Evolutionary conservation across 768 basidiomycete genomes (phyloP).

Genomic region (Mycena galopus): DNA sequence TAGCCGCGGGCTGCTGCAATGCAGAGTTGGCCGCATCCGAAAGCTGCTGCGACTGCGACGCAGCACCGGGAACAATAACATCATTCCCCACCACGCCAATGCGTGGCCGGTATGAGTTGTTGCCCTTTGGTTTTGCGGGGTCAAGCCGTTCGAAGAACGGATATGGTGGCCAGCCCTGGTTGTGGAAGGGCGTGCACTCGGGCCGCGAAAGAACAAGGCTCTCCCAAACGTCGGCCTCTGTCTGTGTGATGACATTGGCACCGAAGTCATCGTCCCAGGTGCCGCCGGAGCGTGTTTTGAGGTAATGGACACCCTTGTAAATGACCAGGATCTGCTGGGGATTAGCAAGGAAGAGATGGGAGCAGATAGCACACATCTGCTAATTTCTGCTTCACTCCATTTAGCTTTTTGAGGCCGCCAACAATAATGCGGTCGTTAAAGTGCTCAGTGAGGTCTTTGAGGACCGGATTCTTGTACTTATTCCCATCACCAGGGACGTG

Average conservation of each 20-base stretch:
- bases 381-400: not conserved
- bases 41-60: not conserved
- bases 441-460: not conserved
- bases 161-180: not conserved
- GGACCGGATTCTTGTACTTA: not conserved
- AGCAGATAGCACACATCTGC: not conserved
- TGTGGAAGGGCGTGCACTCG: not conserved
- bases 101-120: not conserved
- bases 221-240: not conserved
- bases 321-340: not conserved
- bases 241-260: conserved; percentile 4
- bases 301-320: not conserved
- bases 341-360: not conserved
- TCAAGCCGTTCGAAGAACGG: not conserved
- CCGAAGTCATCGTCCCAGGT: not conserved
- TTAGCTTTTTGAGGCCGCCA: not conserved
- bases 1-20: not conserved
- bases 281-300: conserved; percentile 3
- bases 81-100: not conserved
- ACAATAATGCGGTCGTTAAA: not conserved
- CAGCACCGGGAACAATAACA: not conserved
- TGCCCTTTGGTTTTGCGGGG: not conserved
- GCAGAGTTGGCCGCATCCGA: not conserved
- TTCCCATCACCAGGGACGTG: not conserved
- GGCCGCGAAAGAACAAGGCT: not conserved